Base-by-base conservation (phyloP, 768 basidiomycete species). In the Pulveroboletus sp. region DNA sequence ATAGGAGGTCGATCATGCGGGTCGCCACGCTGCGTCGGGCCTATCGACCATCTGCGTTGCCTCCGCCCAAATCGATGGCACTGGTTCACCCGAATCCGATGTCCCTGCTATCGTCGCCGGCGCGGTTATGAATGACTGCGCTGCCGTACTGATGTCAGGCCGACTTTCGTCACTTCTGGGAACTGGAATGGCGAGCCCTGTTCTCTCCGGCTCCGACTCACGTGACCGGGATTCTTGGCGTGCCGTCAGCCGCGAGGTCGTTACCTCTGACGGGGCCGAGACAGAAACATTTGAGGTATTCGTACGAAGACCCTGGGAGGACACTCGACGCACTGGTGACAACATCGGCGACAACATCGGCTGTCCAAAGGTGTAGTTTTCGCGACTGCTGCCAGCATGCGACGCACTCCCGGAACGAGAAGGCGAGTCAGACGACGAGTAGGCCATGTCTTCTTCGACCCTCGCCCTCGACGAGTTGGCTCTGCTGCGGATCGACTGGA, bases 341-440 rank as follows among this genome's bases (percentile, higher is more conserved):
- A 75, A 62, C 63, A 63, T 63, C 10, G 63, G 63, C 7, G 40
- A 63, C 47, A 75, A 62, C 63, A 82, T 68, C 0, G 75, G 75
- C 34, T 81, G 76, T 12, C 88, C 88, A 67, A 89, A 90, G 9
- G 87, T 89, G 63, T 87, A 76, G 62, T 86, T 86, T 60, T 87
- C 85, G 0, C 75, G 73, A 40, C 76, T 79, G 56, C 75, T 77
- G 10, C 59, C 23, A 5, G 48, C 50, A 45, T 68, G 66, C 17
- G 73, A 75, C 38, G 71, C 76, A 52, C 79, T 81, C 22, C 79
- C 80, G 26, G 74, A 70, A 43, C 54, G 60, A 12, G 69, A 71
- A 7, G 56, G 64, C 3, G 65, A 64, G 57, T 69, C 69, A 11
- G 74, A 69, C 27, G 74, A 69, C 27, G 60, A 50, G 54, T 65